Evolutionary conservation across 257 asterid genomes (phyloP).

Genomic region (Anisodus tanguticus): DNA sequence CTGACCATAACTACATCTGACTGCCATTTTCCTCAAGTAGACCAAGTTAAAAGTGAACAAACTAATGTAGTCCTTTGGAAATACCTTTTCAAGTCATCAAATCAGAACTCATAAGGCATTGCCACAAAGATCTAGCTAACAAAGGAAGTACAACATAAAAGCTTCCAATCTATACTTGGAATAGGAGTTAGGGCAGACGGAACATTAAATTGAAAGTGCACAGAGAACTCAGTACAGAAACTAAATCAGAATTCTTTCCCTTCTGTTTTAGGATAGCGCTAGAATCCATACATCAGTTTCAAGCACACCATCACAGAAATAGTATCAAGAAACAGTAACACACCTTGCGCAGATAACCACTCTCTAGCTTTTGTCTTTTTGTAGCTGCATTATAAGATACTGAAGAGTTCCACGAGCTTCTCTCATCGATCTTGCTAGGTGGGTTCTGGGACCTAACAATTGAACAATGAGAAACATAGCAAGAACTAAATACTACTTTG

Average conservation of each 20-base stretch:
- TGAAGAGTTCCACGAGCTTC: slow-evolving; percentile 25
- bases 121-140: neutral
- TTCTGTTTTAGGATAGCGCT: neutral
- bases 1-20: slow-evolving; percentile 1
- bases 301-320: neutral
- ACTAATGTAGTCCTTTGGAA: neutral
- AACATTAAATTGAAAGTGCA: neutral
- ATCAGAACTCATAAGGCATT: neutral
- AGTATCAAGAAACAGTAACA: neutral
- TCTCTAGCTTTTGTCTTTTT: slow-evolving; percentile 33
- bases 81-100: neutral
- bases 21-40: neutral
- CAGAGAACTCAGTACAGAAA: neutral
- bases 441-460: slow-evolving; percentile 26
- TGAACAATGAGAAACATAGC: neutral
- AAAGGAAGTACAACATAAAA: neutral
- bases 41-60: neutral
- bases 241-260: neutral
- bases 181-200: neutral
- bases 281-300: neutral
- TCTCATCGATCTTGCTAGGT: neutral
- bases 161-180: neutral
- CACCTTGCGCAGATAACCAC: slow-evolving; percentile 32
- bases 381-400: slow-evolving; percentile 22
- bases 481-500: neutral